Evolutionary conservation across 768 basidiomycete genomes (phyloP), one percentile per base, ranked within the genome.

Genomic region (Tulasnella sp.): DNA sequence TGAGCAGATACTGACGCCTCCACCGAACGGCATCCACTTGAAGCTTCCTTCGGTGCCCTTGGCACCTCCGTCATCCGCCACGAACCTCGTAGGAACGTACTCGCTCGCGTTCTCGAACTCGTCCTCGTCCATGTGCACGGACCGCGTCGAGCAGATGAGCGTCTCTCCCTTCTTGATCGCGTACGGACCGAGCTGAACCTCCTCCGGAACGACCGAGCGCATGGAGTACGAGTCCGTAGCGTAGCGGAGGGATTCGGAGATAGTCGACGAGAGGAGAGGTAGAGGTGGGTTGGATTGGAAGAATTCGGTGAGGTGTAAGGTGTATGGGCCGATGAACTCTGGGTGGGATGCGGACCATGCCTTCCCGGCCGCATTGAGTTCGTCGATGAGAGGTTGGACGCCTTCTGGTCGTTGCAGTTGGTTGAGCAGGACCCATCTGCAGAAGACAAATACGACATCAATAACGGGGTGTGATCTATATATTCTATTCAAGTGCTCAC

Each of bases 21-120:
- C 79, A 12, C 79, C 79, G 34, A 80, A 80, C 42, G 79, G 79
- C 79, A 80, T 80, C 79, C 79, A 80, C 28, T 80, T 80, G 72
- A 42, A 80, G 72, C 48, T 40, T 8, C 72, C 74, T 34, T 80
- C 79, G 7, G 79, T 80, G 0, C 79, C 79, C 37, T 77, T 60
- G 6, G 34, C 48, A 24, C 58, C 37, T 18, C 50, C 74, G 18
- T 50, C 74, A 22, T 60, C 50, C 34, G 41, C 2, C 54, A 80
- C 2, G 48, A 80, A 80, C 31, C 80, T 42, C 41, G 41, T 76
- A 8, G 80, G 80, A 37, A 54, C 60, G 8, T 12, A 80, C 58
- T 76, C 50, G 2, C 76, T 31, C 9, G 75, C 75, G 20, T 77
- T 18, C 42, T 77, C 75, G 34, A 80, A 80, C 37, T 76, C 75